phyloP scores from a whole-genome alignment of 306 rosid genomes.

The Lupinus albus region DNA sequence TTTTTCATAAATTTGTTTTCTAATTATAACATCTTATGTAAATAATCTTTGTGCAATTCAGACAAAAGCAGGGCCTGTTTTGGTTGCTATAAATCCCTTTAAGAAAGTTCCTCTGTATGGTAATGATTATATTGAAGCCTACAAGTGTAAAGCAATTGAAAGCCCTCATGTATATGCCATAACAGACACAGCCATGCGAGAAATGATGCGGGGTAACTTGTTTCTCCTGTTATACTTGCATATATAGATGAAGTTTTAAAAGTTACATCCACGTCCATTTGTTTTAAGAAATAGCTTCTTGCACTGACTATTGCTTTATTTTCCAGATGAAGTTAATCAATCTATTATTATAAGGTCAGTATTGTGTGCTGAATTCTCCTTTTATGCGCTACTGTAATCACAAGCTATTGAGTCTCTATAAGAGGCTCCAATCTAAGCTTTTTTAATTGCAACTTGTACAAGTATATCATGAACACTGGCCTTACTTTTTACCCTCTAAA shows the following conservation, averaged over 20 bases:
- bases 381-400: constrained; percentile 17
- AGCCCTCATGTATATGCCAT: constrained; percentile 97
- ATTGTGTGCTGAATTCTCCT: constrained; percentile 6
- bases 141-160: constrained; percentile 67
- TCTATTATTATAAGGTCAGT: constrained; percentile 96
- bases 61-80: constrained; percentile 98
- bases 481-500: neutral
- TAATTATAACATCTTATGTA: constrained; percentile 33
- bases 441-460: constrained; percentile 9
- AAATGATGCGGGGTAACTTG: constrained; percentile 80
- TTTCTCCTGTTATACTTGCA: too few species aligned
- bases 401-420: neutral
- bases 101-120: constrained; percentile 90
- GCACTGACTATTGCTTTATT: constrained; percentile 26
- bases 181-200: constrained; percentile 88
- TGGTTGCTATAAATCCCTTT: constrained; percentile 95
- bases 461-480: neutral
- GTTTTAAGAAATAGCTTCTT: constrained; percentile 39
- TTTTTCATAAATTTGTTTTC: constrained; percentile 29
- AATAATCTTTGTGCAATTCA: constrained; percentile 46
- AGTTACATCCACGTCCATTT: constrained; percentile 27
- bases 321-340: constrained; percentile 97
- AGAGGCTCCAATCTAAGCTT: constrained; percentile 26
- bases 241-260: constrained; percentile 17
- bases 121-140: constrained; percentile 79